Percentiles rank a stretch among this genome's conserved stretches.
These are phyloP conservation scores for Syzygium syzygioides DNA, from an alignment of 441 rosid genomes.

Conservation along the genomic window DNA sequence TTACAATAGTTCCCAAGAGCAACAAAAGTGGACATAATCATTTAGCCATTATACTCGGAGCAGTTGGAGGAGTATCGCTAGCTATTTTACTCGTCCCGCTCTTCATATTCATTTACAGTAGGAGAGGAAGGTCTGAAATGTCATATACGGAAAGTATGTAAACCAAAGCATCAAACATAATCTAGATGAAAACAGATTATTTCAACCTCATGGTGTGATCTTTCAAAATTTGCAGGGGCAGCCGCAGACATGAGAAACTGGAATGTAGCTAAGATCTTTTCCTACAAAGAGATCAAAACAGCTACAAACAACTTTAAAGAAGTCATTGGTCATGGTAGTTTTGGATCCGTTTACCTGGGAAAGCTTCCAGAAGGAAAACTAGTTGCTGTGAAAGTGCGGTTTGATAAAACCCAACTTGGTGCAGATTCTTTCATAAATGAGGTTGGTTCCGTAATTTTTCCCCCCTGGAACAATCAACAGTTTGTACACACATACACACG, in stretches of 20 bases:
- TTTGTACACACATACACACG: background rate
- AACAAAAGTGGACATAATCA: slow-evolving; percentile 34
- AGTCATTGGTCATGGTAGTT: slow-evolving; percentile 85
- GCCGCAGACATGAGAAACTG: slow-evolving; percentile 62
- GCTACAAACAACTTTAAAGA: slow-evolving; percentile 78
- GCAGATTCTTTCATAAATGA: slow-evolving; percentile 92
- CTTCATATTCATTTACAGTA: slow-evolving; percentile 25
- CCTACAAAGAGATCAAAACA: slow-evolving; percentile 74
- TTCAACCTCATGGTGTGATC: slow-evolving; percentile 8
- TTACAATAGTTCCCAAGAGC: slow-evolving; percentile 44
- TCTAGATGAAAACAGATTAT: background rate
- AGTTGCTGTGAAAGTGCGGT: slow-evolving; percentile 89
- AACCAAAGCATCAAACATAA: background rate
- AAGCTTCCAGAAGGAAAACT: slow-evolving; percentile 69
- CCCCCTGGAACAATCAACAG: background rate
- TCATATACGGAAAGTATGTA: slow-evolving; percentile 41
- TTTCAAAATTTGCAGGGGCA: slow-evolving; percentile 30
- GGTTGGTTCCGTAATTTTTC: slow-evolving; percentile 26
- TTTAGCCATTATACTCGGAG: slow-evolving; percentile 48
- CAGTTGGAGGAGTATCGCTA: slow-evolving; percentile 49
- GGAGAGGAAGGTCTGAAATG: slow-evolving; percentile 40
- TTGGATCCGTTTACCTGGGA: slow-evolving; percentile 86
- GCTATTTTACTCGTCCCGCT: slow-evolving; percentile 34
- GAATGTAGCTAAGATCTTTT: slow-evolving; percentile 72
- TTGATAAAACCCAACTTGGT: slow-evolving; percentile 76